Base-by-base conservation (phyloP, 805 yeast genomes). In the Monosporozyma solicola region DNA sequence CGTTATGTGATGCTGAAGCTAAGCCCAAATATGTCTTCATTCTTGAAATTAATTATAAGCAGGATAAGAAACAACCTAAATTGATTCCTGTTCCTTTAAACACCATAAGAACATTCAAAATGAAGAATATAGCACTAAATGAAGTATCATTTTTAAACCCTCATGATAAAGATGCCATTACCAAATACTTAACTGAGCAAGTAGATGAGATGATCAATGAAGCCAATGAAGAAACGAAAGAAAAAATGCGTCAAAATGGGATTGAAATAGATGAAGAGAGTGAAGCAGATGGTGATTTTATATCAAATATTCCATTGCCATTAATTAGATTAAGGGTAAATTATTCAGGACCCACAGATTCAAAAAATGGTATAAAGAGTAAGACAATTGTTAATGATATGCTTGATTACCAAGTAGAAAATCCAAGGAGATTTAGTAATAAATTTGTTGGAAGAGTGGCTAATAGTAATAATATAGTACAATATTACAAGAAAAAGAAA, bases 361-460 rank as follows among this genome's bases (percentile, higher is more conserved):
- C 54, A 47, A 54, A 52, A 16, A 55, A 61, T 1, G 25, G 15
- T 20, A 39, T 16, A 3, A 39, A 39, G 10, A 39, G 15, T 39
- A 39, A 39, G 25, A 39, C 43, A 39, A 39, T 39, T 39, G 43
- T 39, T 20, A 39, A 39, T 39, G 43, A 20, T 10, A 55, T 50
- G 29, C 54, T 68, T 5, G 96, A 91, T 4, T 92, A 80, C 62
- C 96, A 90, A 59, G 89, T 94, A 16, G 98, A 91, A 62, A 92
- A 91, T 62, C 87, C 96, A 0, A 74, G 95, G 51, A 72, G 97
- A 57, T 88, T 94, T 57, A 88, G 97, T 15, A 89, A 91, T 62
- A 73, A 88, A 61, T 94, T 92, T 73, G 95, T 87, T 5, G 97
- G 96, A 0, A 76, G 75, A 56, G 94, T 92, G 1, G 99, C 98